Evolutionary conservation across 441 rosid species (phyloP), one percentile per base, ranked within the genome.

Genomic region (Flueggea neowawraea): DNA sequence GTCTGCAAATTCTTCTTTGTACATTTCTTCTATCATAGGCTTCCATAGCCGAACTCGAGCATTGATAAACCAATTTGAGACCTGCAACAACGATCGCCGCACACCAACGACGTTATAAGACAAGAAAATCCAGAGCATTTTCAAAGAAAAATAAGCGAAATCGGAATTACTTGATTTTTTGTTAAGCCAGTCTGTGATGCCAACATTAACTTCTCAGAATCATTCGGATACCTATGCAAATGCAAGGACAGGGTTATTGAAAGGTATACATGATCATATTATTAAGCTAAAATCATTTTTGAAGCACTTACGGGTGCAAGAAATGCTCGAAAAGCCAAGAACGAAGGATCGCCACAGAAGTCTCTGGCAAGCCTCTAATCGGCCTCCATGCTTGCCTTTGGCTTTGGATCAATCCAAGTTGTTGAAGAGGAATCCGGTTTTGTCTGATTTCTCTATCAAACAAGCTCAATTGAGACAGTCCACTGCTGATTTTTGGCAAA

Each of bases 1-100:
- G 7, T 87, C 91, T 56, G 85, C 91, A 66, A 88, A 83, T 65
- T 92, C 96, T 54, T 84, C 95, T 74, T 74, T 86, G 80, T 91
- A 84, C 85, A 89, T 87, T 73, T 91, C 98, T 77, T 89, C 96
- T 32, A 91, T 89, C 96, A 91, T 91, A 0, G 93, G 98, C 79
- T 91, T 91, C 96, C 96, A 91, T 11, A 91, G 76, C 52, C 96
- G 81, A 55, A 91, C 96, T 62, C 96, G 77, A 45, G 95, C 97
- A 66, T 91, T 89, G 61, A 89, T 89, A 73, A 87, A 91, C 96
- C 96, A 89, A 60, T 91, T 91, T 3, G 96, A 82, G 15, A 91
- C 89, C 95, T 91, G 78, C 43, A n/a, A 54, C n/a, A 57, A 56
- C 32, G 31, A 64, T 7, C 39, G 4, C 45, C 57, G 41, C 64